phyloP scores from a whole-genome alignment of 2,329 filamentous ascomycete genomes.

The Dryadomyces quercus-mongolicae region DNA sequence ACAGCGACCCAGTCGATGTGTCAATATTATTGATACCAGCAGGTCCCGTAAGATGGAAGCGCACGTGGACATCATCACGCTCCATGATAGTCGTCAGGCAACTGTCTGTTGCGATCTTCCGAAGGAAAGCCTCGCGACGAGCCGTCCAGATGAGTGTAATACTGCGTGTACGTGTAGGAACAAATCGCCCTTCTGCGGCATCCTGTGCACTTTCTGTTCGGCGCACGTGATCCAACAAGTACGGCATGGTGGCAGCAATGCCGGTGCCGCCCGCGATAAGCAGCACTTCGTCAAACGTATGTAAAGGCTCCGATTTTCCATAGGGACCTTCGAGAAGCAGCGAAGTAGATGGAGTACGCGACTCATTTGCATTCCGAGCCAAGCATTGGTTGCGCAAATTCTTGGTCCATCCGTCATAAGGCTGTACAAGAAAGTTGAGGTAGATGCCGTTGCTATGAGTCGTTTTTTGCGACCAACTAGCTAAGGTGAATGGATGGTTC shows the following conservation, averaged over 20 bases:
- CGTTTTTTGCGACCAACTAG: conserved; percentile 7
- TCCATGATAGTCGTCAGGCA: neutral
- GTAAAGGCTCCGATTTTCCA: conserved; percentile 3
- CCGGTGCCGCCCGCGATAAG: conserved; percentile 5
- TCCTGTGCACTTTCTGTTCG: neutral
- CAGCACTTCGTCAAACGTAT: conserved; percentile 3
- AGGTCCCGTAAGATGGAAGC: neutral
- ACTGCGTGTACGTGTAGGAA: conserved; percentile 1
- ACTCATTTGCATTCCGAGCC: neutral
- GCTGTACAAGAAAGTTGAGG: conserved; percentile 4
- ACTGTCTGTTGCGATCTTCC: neutral
- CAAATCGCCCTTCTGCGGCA: too few species aligned
- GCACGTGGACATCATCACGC: neutral
- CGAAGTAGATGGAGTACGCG: neutral
- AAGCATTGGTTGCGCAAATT: conserved; percentile 1
- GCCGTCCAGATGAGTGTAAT: conserved; percentile 6
- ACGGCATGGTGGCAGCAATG: conserved; percentile 3
- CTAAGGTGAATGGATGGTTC: conserved; percentile 37
- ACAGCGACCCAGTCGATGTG: neutral
- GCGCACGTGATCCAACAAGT: conserved; percentile 5
- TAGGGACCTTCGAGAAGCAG: conserved; percentile 8
- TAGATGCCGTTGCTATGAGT: neutral
- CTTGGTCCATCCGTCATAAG: conserved; percentile 8
- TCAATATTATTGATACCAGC: neutral
- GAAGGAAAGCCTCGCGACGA: conserved; percentile 3